Base-by-base conservation (phyloP, 306 rosid genomes). In the Glycine latifolia region DNA sequence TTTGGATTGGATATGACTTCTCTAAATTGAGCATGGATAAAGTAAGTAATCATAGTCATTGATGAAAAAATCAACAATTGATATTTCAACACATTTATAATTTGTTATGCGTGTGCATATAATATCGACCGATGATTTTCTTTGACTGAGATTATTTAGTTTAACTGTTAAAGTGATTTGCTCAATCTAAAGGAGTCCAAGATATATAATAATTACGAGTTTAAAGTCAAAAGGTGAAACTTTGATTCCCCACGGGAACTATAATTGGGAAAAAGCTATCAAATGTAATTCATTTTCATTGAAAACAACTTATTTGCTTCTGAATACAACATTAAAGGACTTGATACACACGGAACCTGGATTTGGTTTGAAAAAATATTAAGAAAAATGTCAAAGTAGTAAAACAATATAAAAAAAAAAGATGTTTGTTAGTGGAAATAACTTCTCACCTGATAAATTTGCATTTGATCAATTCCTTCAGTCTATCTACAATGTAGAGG, bases 401-500 rank as follows among this genome's bases (percentile, higher is more conserved):
- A 61, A 63, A 83, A 60, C 20, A 16, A 50, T 2, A n/a, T n/a
- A n/a, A n/a, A n/a, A n/a, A n/a, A n/a, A n/a, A n/a, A n/a, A n/a
- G n/a, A n/a, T n/a, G n/a, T n/a, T n/a, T 60, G 31, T 26, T 69
- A 10, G 52, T 54, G 37, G 39, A 61, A 49, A 20, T 3, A 61
- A 84, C 67, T 33, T 56, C 47, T 89, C 81, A 95, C 98, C 93
- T 93, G 98, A 91, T 91, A 93, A 37, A 85, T 81, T 93, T 95
- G 90, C 91, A 95, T 83, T 95, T 91, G 75, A 95, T 95, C 91
- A 95, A 86, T 76, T 95, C 99, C 88, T 95, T 95, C 33, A 95
- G 83, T 55, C 98, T 89, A 80, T 93, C 99, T 26, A 95, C 94
- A 20, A 95, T 86, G 83, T 79, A 93, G 41, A 95, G 88, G 79